A percentile compares a stretch with the other conserved stretches of the same genome.
Evolutionary conservation across 2,329 filamentous ascomycete genomes (phyloP).

Genomic region (Cytospora mali): DNA sequence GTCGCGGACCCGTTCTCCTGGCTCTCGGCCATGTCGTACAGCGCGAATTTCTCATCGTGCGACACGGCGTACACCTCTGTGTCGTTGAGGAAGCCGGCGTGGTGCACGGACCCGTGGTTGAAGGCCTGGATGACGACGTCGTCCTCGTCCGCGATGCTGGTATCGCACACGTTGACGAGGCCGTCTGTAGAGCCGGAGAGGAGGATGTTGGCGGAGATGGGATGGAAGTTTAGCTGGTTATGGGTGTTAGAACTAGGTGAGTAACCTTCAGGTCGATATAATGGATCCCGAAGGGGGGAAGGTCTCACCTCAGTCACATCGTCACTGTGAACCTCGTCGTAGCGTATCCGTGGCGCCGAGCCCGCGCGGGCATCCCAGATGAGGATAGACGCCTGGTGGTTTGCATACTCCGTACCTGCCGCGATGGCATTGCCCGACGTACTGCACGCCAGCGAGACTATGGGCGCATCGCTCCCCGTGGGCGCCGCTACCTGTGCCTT

Average conservation of each 20-base stretch:
- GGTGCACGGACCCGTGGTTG: slow-evolving; percentile 77
- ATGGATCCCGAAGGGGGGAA: not conserved
- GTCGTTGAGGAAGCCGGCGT: slow-evolving; percentile 68
- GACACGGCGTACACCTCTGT: slow-evolving; percentile 72
- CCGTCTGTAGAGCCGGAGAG: slow-evolving; percentile 81
- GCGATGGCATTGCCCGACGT: slow-evolving; percentile 61
- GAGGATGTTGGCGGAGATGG: slow-evolving; percentile 60
- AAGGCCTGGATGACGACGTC: slow-evolving; percentile 77
- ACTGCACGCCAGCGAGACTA: slow-evolving; percentile 68
- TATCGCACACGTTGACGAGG: slow-evolving; percentile 77
- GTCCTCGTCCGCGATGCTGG: slow-evolving; percentile 70
- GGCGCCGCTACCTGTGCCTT: slow-evolving; percentile 48
- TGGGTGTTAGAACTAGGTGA: not conserved
- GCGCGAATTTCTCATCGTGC: slow-evolving; percentile 76
- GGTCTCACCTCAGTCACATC: slow-evolving; percentile 61
- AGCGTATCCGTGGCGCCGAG: slow-evolving; percentile 52
- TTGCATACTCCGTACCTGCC: slow-evolving; percentile 72
- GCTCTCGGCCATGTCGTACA: slow-evolving; percentile 70
- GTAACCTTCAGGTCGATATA: no score
- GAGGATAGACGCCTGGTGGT: slow-evolving; percentile 62
- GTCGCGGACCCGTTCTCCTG: slow-evolving; percentile 60
- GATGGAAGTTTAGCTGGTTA: slow-evolving; percentile 63
- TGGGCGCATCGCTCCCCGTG: slow-evolving; percentile 49
- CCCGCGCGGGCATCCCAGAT: slow-evolving; percentile 64
- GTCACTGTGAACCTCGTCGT: slow-evolving; percentile 68